Evolutionary conservation across 805 yeast genomes (phyloP).

Genomic region (Wickerhamomyces strasburgensis): DNA sequence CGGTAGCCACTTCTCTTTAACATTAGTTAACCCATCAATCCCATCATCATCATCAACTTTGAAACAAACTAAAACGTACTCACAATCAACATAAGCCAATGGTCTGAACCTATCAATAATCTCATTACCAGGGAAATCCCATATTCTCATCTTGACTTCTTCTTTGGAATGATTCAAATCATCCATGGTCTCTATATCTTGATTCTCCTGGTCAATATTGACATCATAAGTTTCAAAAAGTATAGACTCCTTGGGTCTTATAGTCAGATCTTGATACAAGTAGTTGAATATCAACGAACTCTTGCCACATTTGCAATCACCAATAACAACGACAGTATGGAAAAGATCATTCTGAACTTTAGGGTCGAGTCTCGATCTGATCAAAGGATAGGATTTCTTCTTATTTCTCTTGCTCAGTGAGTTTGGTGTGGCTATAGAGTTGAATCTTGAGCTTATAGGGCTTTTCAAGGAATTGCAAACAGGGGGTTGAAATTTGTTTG

Average conservation of each 20-base stretch:
- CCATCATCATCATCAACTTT: conserved; percentile 29
- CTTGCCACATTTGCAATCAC: conserved; percentile 27
- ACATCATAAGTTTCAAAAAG: conserved; percentile 22
- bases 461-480: not conserved
- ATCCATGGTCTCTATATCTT: not conserved
- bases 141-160: conserved; percentile 28
- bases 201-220: not conserved
- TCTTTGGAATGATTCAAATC: not conserved
- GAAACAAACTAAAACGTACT: conserved; percentile 35
- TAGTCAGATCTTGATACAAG: conserved; percentile 12
- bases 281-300: conserved; percentile 21
- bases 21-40: conserved; percentile 31
- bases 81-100: conserved; percentile 36
- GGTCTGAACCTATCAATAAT: conserved; percentile 38
- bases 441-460: not conserved
- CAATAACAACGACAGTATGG: conserved; percentile 18
- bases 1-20: conserved; percentile 38
- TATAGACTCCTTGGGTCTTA: conserved; percentile 2
- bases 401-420: no score
- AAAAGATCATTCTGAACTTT: not conserved
- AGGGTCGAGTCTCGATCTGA: not conserved
- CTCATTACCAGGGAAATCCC: conserved; percentile 39
- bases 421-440: no score
- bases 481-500: not conserved
- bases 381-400: no score